Evolutionary conservation across 2,329 filamentous ascomycete genomes (phyloP).

Genomic region (Mollisiaceae sp.): DNA sequence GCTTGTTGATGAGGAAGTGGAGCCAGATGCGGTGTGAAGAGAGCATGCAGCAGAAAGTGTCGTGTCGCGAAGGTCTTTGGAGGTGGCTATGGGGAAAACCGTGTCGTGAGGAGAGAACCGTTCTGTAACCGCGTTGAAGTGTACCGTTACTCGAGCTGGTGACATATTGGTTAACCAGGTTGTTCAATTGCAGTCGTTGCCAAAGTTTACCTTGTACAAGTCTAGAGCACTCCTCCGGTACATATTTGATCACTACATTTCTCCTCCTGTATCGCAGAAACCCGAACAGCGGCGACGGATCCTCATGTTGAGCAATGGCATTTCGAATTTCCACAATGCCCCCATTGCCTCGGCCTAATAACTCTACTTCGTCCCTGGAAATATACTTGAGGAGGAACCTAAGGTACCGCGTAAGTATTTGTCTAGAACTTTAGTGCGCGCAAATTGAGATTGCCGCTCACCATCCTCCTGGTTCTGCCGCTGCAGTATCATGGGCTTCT

Average conservation of each 20-base stretch:
- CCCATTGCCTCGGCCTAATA: slow-evolving; percentile 77
- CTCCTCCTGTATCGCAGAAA: slow-evolving; percentile 88
- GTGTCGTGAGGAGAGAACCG: slow-evolving; percentile 86
- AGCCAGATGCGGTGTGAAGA: slow-evolving; percentile 84
- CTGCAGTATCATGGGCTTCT: slow-evolving; percentile 82
- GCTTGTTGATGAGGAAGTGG: slow-evolving; percentile 82
- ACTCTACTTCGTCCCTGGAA: slow-evolving; percentile 83
- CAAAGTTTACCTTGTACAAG: slow-evolving; percentile 79
- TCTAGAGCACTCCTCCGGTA: slow-evolving; percentile 88
- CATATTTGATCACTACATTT: slow-evolving; percentile 90
- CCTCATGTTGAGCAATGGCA: slow-evolving; percentile 77
- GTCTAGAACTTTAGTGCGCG: slow-evolving; percentile 6
- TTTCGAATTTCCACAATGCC: slow-evolving; percentile 85
- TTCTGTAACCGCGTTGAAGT: slow-evolving; percentile 70
- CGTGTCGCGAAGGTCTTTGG: slow-evolving; percentile 84
- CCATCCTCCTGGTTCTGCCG: slow-evolving; percentile 91
- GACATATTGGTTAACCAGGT: slow-evolving; percentile 29
- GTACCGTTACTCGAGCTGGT: slow-evolving; percentile 79
- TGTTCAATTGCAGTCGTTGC: background rate
- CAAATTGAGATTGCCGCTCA: slow-evolving; percentile 47
- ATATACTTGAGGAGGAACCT: slow-evolving; percentile 96
- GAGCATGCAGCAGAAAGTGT: slow-evolving; percentile 88
- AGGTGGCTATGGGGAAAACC: slow-evolving; percentile 74
- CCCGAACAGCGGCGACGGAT: slow-evolving; percentile 88
- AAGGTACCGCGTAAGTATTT: slow-evolving; percentile 33